These are phyloP conservation scores for Phytophthora litchii DNA, from an alignment of 352 stramenopile genomes.

Conservation along the genomic window DNA sequence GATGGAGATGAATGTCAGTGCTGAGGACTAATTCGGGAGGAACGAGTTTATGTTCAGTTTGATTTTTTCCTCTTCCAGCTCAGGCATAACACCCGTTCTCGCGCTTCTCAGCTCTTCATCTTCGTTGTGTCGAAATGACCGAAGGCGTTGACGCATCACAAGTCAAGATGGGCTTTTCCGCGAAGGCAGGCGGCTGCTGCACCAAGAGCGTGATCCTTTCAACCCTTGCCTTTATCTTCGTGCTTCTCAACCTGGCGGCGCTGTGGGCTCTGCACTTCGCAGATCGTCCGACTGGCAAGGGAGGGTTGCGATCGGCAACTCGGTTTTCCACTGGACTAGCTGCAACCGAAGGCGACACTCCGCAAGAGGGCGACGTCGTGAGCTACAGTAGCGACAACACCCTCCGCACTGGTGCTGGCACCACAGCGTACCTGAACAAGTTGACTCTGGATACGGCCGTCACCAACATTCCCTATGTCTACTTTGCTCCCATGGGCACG, in stretches of 20 bases:
- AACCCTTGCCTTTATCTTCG: slow-evolving; percentile 54
- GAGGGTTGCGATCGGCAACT: slow-evolving; percentile 35
- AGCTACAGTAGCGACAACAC: slow-evolving; percentile 40
- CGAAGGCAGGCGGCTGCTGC: slow-evolving; percentile 3
- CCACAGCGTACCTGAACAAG: slow-evolving; percentile 64
- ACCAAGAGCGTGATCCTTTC: slow-evolving; percentile 32
- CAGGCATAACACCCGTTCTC: slow-evolving; percentile 14
- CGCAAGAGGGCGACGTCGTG: slow-evolving; percentile 40
- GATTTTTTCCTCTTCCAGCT: slow-evolving; percentile 25
- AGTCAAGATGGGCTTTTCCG: slow-evolving; percentile 40
- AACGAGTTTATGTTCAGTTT: slow-evolving; percentile 28
- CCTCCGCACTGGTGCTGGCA: slow-evolving; percentile 65
- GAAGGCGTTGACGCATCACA: slow-evolving; percentile 50
- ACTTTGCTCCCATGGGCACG: slow-evolving; percentile 54
- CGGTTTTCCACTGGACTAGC: slow-evolving; percentile 48
- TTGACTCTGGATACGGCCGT: slow-evolving; percentile 25
- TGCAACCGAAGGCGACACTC: slow-evolving; percentile 16
- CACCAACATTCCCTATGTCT: slow-evolving; percentile 43
- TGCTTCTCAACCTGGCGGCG: slow-evolving; percentile 62
- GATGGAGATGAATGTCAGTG: not conserved
- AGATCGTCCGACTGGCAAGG: slow-evolving; percentile 36
- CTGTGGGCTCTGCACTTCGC: slow-evolving; percentile 74
- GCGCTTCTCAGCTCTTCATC: not conserved
- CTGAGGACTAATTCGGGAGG: slow-evolving; percentile 13
- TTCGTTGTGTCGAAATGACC: slow-evolving; percentile 22